These are phyloP conservation scores for Pestalotiopsis sp. DNA, from an alignment of 2,329 filamentous ascomycete genomes.

Conservation along the genomic window DNA sequence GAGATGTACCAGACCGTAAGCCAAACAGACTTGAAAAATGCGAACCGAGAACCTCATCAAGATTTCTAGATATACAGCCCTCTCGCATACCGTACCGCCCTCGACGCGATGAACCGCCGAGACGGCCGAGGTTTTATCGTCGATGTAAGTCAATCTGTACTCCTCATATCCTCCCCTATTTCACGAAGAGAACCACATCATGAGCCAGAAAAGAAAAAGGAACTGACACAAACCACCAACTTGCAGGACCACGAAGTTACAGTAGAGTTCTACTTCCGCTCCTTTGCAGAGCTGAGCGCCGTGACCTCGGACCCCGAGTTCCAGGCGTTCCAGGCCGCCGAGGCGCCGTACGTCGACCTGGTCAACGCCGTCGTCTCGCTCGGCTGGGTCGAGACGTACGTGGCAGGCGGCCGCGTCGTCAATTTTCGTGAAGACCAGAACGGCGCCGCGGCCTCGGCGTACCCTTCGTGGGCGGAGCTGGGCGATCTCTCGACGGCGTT, in stretches of 20 bases:
- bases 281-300: conserved; percentile 18
- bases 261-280: conserved; percentile 15
- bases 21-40: background rate
- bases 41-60: background rate
- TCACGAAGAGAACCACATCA: background rate
- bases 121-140: background rate
- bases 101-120: conserved; percentile 8
- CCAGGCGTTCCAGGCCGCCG: conserved; percentile 19
- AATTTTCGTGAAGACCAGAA: conserved; percentile 14
- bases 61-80: background rate
- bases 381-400: conserved; percentile 24
- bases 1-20: conserved; percentile 9
- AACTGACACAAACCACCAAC: background rate
- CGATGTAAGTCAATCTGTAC: conserved; percentile 1
- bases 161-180: background rate
- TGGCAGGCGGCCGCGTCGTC: conserved; percentile 21
- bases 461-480: conserved; percentile 7
- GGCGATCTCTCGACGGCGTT: background rate
- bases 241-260: conserved; percentile 4
- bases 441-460: conserved; percentile 10
- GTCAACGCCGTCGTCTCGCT: conserved; percentile 15
- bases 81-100: conserved; percentile 2
- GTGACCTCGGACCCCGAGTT: conserved; percentile 21
- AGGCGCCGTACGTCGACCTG: conserved; percentile 19
- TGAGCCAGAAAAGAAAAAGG: background rate